Base-by-base conservation (phyloP, 306 rosid species). In the Trifolium subterraneum region DNA sequence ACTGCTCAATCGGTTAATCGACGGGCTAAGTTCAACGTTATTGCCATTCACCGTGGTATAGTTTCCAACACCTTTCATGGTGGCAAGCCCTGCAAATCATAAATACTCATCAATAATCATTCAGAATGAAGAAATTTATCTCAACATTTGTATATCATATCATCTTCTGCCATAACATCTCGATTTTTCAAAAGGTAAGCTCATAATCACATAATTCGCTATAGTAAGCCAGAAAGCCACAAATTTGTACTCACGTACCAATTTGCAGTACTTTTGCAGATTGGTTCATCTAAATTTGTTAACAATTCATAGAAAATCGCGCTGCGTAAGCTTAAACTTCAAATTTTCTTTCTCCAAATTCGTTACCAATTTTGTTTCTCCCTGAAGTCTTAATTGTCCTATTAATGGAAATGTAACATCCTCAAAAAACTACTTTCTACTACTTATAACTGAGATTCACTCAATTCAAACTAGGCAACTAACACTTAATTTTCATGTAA, bases 1-100 rank as follows among this genome's bases (percentile, higher is more conserved):
- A 77, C 76, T 75, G 79, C 72, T 92, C 88, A 87, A 81, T 81
- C 88, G 80, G 71, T 78, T 76, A 20, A 82, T 65, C 2, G 88
- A 56, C 36, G 90, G 82, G 75, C 84, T 81, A 60, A 80, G 66
- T 36, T 80, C 87, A n/a, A 77, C 83, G 68, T 63, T 74, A 71
- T 38, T 76, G 11, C 74, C 83, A 78, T 84, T 80, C 56, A 52
- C 41, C 16, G 70, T 69, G 29, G 79, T 79, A 70, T 74, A 88
- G 82, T 74, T 84, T 54, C 83, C 82, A 35, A 73, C 82, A 29
- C 90, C 85, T 73, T 84, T 85, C 68, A 82, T 72, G 78, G 77
- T 3, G 60, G 36, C 78, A 79, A 77, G 85, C 71, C 84, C 96
- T 87, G 87, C 80, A 73, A 83, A 65, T 62, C 64, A 39, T 78